These are phyloP conservation scores for Maudiozyma pseudohumilis DNA, from an alignment of 805 yeast genomes.

Conservation along the genomic window DNA sequence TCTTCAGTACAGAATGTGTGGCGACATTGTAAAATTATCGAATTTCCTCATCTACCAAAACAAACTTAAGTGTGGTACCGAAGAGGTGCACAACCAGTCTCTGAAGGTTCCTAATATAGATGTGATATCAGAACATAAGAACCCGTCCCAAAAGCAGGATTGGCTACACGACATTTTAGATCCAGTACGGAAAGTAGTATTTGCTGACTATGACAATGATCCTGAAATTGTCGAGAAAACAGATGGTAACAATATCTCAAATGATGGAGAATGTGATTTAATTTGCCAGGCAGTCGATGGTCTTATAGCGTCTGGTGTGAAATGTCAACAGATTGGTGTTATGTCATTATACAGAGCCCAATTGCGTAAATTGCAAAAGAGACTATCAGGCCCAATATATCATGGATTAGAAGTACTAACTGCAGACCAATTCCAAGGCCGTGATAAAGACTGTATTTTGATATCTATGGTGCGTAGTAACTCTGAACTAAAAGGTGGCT, in stretches of 20 bases:
- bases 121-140: conserved; percentile 4
- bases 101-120: conserved; percentile 33
- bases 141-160: background rate
- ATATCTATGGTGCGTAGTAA: conserved; percentile 86
- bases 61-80: conserved; percentile 64
- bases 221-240: conserved; percentile 48
- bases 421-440: conserved; percentile 92
- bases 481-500: conserved; percentile 55
- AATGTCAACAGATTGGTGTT: conserved; percentile 57
- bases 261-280: conserved; percentile 60
- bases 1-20: conserved; percentile 86
- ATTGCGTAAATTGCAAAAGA: conserved; percentile 36
- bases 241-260: conserved; percentile 60
- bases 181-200: conserved; percentile 53
- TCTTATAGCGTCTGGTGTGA: conserved; percentile 50
- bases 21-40: conserved; percentile 75
- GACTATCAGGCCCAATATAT: conserved; percentile 16
- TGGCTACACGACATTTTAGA: conserved; percentile 56
- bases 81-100: conserved; percentile 47
- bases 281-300: conserved; percentile 53
- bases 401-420: conserved; percentile 67
- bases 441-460: conserved; percentile 86
- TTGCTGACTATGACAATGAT: conserved; percentile 62
- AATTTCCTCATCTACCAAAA: conserved; percentile 73
- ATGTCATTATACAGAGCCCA: conserved; percentile 88